Base-by-base conservation (phyloP, 2,329 filamentous ascomycete species). In the Epichloe scottii region DNA sequence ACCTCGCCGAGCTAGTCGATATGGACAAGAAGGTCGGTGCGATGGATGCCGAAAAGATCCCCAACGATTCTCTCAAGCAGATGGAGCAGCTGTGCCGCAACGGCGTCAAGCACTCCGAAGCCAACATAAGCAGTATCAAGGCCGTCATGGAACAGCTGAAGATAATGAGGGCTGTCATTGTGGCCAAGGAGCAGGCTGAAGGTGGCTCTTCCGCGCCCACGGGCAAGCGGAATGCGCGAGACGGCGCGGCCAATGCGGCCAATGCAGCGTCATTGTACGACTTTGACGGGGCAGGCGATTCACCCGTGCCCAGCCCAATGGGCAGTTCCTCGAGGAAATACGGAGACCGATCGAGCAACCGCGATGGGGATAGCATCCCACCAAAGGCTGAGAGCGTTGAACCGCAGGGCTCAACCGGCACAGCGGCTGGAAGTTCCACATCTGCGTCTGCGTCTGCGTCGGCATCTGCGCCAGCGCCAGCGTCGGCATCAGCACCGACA, bases 361-460 rank as follows among this genome's bases (percentile, higher is more conserved):
- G 65, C 3, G 68, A 72, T 45, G 68, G 75, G 30, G 76, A 78
- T 56, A 79, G 77, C 53, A 70, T 76, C 14, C 75, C 77, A 1
- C 71, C 73, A 45, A 78, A 79, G 57, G 70, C 73, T 8, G 77
- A 79, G 55, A 79, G 76, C 60, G 76, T 73, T 34, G 76, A 79
- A 62, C 77, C 77, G 1, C 75, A 75, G 38, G 70, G 69, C 4
- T 66, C 70, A 23, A 47, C 34, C 8, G 48, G 47, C 12, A 47
- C 48, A 15, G 48, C 41, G 7, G 39, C 21, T 6, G 48, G 43
- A 5, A 50, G 48, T 34, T 38, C 47, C 15, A 49, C 39, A 17
- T 41, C 53, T 15, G 43, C 39, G 30, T 50, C 42, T 14, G 42
- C 42, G n/a, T 12, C 48, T 21, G 19, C 35, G 4, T 30, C 49